Evolutionary conservation across 257 asterid genomes (phyloP), one percentile per base, ranked within the genome.

Genomic region (Jacaranda mimosifolia): DNA sequence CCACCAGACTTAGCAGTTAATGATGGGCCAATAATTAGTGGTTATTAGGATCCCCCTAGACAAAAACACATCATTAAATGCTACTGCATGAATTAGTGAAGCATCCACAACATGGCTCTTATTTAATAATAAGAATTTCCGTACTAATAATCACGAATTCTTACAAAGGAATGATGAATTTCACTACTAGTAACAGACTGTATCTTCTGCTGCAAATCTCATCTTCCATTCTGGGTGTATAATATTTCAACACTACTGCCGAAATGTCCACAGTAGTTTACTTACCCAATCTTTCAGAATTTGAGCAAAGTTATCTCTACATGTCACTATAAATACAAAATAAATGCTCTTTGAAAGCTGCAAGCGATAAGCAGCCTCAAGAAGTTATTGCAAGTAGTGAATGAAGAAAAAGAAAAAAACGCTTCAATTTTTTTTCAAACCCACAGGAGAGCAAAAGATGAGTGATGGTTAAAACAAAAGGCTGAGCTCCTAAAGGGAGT

Each of bases 371-470:
- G 51, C 21, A 13, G 14, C 39, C 66, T 60, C 17, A n/a, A 26
- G 40, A 60, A 59, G 6, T 19, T 59, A 9, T 21, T 12, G 2
- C 42, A 32, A 60, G 68, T 43, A 73, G 70, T n/a, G 43, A 11
- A 11, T 15, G 26, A 51, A n/a, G 32, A 17, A 53, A 53, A 7
- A 48, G 40, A 49, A 36, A 32, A 63, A 13, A 38, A 63, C 18
- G 77, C 62, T 32, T 60, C 4, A 62, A 70, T 40, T 40, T 45
- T 70, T 73, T 73, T 38, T 45, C 68, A 72, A 13, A 58, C 46
- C 35, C 39, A 42, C 19, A 21, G 45, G 21, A 52, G 9, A 52
- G 21, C 21, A 14, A 52, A 15, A 45, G 56, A 38, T 9, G 56
- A 18, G 42, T 56, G 3, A 19, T 8, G 3, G 60, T 59, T 35